Conservation (phyloP, 805 yeast genomes). For the Wickerhamomyces alni region DNA sequence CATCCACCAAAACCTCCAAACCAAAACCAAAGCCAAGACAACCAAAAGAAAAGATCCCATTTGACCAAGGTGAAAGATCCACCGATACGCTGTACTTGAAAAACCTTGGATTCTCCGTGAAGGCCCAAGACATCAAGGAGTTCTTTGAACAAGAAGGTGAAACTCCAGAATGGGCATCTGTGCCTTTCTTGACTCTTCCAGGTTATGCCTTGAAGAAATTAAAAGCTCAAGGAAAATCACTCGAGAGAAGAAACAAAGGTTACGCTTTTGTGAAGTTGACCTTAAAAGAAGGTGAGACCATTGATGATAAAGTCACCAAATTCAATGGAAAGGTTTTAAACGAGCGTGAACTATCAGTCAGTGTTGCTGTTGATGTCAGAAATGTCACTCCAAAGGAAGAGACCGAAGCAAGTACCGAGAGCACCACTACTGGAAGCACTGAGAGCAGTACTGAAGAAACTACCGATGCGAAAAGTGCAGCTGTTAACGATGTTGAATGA, state of each 20-base stretch:
- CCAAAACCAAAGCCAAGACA: neutral
- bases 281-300: slow-evolving; percentile 30
- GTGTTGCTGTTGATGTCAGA: slow-evolving; percentile 64
- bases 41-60: slow-evolving; percentile 23
- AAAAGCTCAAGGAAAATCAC: slow-evolving; percentile 38
- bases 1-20: neutral
- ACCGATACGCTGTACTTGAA: slow-evolving; percentile 54
- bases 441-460: too few relatives aligned
- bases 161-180: slow-evolving; percentile 51
- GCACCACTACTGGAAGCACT: too few relatives aligned
- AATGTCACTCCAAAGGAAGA: slow-evolving; percentile 4
- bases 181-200: slow-evolving; percentile 49
- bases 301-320: slow-evolving; percentile 60
- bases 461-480: too few relatives aligned
- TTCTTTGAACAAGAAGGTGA: slow-evolving; percentile 41
- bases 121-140: slow-evolving; percentile 46
- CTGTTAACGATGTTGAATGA: too few relatives aligned
- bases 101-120: slow-evolving; percentile 54
- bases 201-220: slow-evolving; percentile 35
- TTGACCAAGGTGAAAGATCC: slow-evolving; percentile 34
- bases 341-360: slow-evolving; percentile 62
- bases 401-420: too few relatives aligned
- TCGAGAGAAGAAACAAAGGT: slow-evolving; percentile 49
- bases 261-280: slow-evolving; percentile 55
- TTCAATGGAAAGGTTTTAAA: slow-evolving; percentile 61